Evolutionary conservation across 768 basidiomycete species (phyloP).

Genomic region (Lepiota brunneoincarnata): DNA sequence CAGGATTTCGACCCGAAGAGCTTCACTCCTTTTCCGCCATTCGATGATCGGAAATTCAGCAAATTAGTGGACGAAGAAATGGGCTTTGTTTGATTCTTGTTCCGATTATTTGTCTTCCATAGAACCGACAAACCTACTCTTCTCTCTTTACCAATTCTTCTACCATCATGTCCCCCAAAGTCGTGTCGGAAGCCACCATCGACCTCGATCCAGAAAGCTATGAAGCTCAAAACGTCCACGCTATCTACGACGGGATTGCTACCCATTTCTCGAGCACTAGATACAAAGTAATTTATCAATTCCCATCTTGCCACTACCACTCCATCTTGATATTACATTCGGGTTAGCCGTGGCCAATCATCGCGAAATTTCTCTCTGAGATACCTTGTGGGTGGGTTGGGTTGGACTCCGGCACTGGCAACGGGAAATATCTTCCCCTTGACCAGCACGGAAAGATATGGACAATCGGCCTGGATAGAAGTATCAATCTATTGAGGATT

Average conservation of each 20-base stretch:
- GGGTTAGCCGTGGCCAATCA: conserved; percentile 85
- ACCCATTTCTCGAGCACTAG: conserved; percentile 85
- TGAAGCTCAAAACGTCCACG: conserved; percentile 77
- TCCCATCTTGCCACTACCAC: not conserved
- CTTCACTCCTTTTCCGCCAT: conserved; percentile 61
- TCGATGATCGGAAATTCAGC: conserved; percentile 66
- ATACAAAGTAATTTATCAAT: conserved; percentile 62
- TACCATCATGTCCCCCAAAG: conserved; percentile 26
- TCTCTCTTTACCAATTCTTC: conserved; percentile 12
- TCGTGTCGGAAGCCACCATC: conserved; percentile 39
- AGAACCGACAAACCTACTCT: not conserved
- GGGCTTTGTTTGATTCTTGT: conserved; percentile 48
- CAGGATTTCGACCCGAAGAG: conserved; percentile 39
- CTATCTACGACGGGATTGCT: conserved; percentile 83
- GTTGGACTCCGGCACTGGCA: conserved; percentile 93
- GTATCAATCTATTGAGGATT: conserved; percentile 71
- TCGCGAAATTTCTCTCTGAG: conserved; percentile 67
- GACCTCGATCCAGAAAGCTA: conserved; percentile 53
- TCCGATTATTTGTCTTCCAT: conserved; percentile 9
- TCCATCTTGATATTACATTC: conserved; percentile 2
- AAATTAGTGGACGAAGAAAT: conserved; percentile 73
- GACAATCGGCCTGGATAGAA: conserved; percentile 86
- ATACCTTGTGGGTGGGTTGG: conserved; percentile 81
- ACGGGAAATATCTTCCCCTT: conserved; percentile 93
- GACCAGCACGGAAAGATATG: conserved; percentile 59